Percentiles rank a stretch among this genome's conserved stretches.
Evolutionary conservation across 2,329 filamentous ascomycete species (phyloP).

Genomic region (Fusarium globosum): DNA sequence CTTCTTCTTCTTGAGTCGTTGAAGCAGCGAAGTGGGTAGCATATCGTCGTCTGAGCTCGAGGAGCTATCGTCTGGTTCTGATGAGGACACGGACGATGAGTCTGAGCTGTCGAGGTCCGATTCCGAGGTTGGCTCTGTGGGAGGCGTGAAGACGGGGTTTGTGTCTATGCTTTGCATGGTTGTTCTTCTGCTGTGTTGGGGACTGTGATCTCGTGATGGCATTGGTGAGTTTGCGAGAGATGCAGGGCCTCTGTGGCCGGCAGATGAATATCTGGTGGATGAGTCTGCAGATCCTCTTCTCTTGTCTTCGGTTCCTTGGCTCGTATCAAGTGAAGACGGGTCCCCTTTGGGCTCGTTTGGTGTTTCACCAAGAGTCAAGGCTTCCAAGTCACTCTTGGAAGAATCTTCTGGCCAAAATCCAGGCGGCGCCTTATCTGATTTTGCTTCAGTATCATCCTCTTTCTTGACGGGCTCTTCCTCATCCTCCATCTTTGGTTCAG

Average conservation of each 20-base stretch:
- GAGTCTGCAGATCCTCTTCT: background rate
- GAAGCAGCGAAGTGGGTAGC: background rate
- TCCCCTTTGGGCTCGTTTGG: constrained; percentile 8
- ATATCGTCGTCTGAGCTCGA: constrained; percentile 38
- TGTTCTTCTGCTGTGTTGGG: constrained; percentile 9
- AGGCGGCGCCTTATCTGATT: constrained; percentile 21
- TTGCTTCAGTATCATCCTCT: constrained; percentile 11
- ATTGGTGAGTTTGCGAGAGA: constrained; percentile 3
- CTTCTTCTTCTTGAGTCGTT: constrained; percentile 12
- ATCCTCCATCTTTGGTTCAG: background rate
- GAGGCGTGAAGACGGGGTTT: constrained; percentile 26
- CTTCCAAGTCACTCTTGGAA: constrained; percentile 30
- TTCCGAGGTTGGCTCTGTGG: constrained; percentile 24
- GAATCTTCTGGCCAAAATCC: constrained; percentile 40
- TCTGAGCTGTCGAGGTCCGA: constrained; percentile 29
- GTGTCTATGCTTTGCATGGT: constrained; percentile 27
- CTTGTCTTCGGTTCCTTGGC: constrained; percentile 20
- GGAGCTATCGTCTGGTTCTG: constrained; percentile 38
- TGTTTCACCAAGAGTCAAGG: constrained; percentile 2
- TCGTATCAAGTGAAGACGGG: constrained; percentile 5
- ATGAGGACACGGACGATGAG: constrained; percentile 39
- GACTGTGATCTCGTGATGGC: constrained; percentile 2
- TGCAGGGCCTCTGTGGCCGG: background rate
- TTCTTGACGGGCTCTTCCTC: constrained; percentile 21
- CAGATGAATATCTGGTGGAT: background rate